Conservation (phyloP, 2,329 filamentous ascomycete genomes). For the Aspergillus quadrilineatus region DNA sequence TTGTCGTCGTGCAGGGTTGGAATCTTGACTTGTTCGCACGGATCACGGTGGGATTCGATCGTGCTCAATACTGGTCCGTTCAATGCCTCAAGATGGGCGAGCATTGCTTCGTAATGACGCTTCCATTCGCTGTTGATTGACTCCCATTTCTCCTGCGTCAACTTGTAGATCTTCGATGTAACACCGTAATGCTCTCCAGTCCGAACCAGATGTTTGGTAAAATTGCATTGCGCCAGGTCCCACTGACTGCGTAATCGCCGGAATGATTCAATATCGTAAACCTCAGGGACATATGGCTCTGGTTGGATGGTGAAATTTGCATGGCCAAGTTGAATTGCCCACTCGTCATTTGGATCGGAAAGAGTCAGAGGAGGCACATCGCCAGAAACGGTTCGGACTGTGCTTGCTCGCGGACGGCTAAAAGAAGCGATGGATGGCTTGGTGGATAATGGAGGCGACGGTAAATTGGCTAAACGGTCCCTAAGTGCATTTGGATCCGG, state of each 20-base stretch:
- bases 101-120: conserved; percentile 64
- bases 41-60: conserved; percentile 40
- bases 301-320: conserved; percentile 90
- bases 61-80: conserved; percentile 39
- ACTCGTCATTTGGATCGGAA: conserved; percentile 70
- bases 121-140: conserved; percentile 76
- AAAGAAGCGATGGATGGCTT: conserved; percentile 78
- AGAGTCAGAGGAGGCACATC: conserved; percentile 60
- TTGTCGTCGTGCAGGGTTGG: conserved; percentile 61
- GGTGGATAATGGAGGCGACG: conserved; percentile 73
- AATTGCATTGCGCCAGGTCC: conserved; percentile 80
- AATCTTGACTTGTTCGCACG: conserved; percentile 52
- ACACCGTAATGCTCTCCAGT: conserved; percentile 87
- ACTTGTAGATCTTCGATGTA: conserved; percentile 81
- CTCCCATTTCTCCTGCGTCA: conserved; percentile 87
- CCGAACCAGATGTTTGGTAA: conserved; percentile 82
- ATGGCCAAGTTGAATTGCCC: conserved; percentile 82
- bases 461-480: conserved; percentile 49
- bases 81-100: conserved; percentile 47
- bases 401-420: conserved; percentile 50
- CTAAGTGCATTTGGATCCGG: conserved; percentile 44
- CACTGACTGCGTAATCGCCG: conserved; percentile 72
- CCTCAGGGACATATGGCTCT: conserved; percentile 70
- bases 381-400: conserved; percentile 44
- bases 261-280: conserved; percentile 59